Percentiles rank a stretch among this genome's conserved stretches.
Conservation (phyloP, 305 asterid genomes). For the Solanum hybrid region DNA sequence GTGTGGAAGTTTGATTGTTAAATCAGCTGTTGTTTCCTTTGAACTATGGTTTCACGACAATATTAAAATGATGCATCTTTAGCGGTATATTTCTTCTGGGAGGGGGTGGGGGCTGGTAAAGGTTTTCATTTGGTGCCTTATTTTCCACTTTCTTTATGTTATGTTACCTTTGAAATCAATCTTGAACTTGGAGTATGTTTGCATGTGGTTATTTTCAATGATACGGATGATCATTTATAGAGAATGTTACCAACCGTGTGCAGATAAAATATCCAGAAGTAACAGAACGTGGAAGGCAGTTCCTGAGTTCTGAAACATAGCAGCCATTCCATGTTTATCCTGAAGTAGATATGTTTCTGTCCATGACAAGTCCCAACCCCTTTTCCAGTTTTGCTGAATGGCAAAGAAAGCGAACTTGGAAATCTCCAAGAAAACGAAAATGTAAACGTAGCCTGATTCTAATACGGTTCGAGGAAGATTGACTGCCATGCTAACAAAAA, state of each 20-base stretch:
- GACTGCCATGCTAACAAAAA: too few species aligned
- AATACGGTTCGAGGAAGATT: constrained; percentile 66
- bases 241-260: constrained; percentile 33
- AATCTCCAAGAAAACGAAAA: constrained; percentile 34
- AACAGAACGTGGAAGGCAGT: constrained; percentile 38
- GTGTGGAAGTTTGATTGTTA: not conserved
- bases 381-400: constrained; percentile 58
- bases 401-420: constrained; percentile 18
- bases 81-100: not conserved
- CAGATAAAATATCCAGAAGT: constrained; percentile 51
- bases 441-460: constrained; percentile 22
- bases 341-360: constrained; percentile 67
- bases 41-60: not conserved
- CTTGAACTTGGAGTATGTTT: not conserved
- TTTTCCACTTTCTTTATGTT: not conserved
- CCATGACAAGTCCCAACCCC: constrained; percentile 27
- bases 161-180: not conserved
- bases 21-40: not conserved
- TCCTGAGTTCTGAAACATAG: constrained; percentile 31
- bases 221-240: not conserved
- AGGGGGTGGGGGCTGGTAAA: too few species aligned
- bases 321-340: constrained; percentile 41
- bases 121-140: not conserved
- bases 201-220: not conserved
- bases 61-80: not conserved